Conservation (phyloP, 2,329 filamentous ascomycete genomes). For the Kalmusia sp. region DNA sequence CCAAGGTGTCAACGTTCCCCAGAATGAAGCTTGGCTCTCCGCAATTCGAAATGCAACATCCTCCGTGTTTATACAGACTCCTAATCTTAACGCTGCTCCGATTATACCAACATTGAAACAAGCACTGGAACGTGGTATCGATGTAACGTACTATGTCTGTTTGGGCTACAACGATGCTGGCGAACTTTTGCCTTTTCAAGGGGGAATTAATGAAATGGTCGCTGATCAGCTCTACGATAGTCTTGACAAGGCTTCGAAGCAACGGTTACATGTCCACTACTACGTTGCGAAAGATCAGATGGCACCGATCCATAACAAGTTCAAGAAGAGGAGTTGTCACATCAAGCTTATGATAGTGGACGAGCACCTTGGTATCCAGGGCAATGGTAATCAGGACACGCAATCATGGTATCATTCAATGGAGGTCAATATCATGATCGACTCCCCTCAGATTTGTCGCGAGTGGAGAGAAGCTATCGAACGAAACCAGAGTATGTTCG, state of each 20-base stretch:
- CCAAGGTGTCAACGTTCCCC: constrained; percentile 68
- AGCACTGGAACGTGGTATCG: constrained; percentile 71
- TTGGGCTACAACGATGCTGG: constrained; percentile 82
- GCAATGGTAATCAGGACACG: constrained; percentile 81
- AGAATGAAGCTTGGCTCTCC: constrained; percentile 78
- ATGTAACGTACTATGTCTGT: constrained; percentile 75
- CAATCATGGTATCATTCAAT: constrained; percentile 81
- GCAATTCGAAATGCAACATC: constrained; percentile 69
- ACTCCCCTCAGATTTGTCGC: constrained; percentile 66
- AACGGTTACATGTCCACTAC: constrained; percentile 67
- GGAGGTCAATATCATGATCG: constrained; percentile 79
- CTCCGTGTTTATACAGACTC: constrained; percentile 78
- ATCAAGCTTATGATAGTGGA: constrained; percentile 81
- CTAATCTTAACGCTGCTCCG: constrained; percentile 76
- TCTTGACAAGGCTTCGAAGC: constrained; percentile 58
- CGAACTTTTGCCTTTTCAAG: constrained; percentile 77
- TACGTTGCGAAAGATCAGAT: constrained; percentile 79
- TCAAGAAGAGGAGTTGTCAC: constrained; percentile 74
- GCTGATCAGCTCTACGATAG: constrained; percentile 65
- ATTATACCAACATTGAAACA: constrained; percentile 68
- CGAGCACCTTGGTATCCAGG: constrained; percentile 71
- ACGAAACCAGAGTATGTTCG: constrained; percentile 63
- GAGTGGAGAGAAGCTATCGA: constrained; percentile 68
- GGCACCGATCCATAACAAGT: constrained; percentile 69
- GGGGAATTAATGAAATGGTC: constrained; percentile 77